A percentile compares a stretch with the other conserved stretches of the same genome.
Evolutionary conservation across 768 basidiomycete species (phyloP).

Genomic region (Neoboletus brunneissimus): DNA sequence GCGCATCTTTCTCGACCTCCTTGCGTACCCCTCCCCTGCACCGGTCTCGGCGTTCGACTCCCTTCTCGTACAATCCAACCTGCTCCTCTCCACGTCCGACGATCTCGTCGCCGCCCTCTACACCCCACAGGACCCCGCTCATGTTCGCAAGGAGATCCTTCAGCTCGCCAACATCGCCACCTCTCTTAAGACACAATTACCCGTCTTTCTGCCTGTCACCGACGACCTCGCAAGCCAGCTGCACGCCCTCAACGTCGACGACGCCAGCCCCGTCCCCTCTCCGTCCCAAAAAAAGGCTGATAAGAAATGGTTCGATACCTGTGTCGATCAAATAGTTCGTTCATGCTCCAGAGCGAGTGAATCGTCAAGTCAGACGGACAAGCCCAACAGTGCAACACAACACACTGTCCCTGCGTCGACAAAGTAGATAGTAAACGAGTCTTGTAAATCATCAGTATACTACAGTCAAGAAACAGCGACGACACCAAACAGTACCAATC

Average conservation of each 20-base stretch:
- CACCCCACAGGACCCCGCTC: slow-evolving; percentile 51
- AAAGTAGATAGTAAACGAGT: neutral
- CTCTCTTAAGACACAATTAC: slow-evolving; percentile 34
- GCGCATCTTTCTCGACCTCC: slow-evolving; percentile 51
- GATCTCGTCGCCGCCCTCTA: slow-evolving; percentile 69
- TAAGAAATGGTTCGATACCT: slow-evolving; percentile 61
- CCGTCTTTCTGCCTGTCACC: slow-evolving; percentile 21
- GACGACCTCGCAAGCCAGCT: slow-evolving; percentile 27
- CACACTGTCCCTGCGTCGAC: neutral
- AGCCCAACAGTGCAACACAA: neutral
- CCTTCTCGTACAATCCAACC: slow-evolving; percentile 48
- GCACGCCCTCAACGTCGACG: slow-evolving; percentile 20
- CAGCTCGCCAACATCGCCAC: slow-evolving; percentile 38
- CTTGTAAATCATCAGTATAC: slow-evolving; percentile 21
- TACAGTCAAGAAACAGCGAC: neutral
- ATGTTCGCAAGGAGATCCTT: slow-evolving; percentile 40
- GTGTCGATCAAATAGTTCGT: slow-evolving; percentile 60
- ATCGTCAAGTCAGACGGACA: slow-evolving; percentile 20
- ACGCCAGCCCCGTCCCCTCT: neutral
- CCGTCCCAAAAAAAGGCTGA: slow-evolving; percentile 34
- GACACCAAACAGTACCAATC: slow-evolving; percentile 7
- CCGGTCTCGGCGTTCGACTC: slow-evolving; percentile 42
- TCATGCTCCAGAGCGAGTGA: slow-evolving; percentile 31
- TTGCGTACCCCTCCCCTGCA: slow-evolving; percentile 34
- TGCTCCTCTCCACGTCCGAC: slow-evolving; percentile 55